phyloP scores from a whole-genome alignment of 306 rosid genomes.

The Cicer bijugum region DNA sequence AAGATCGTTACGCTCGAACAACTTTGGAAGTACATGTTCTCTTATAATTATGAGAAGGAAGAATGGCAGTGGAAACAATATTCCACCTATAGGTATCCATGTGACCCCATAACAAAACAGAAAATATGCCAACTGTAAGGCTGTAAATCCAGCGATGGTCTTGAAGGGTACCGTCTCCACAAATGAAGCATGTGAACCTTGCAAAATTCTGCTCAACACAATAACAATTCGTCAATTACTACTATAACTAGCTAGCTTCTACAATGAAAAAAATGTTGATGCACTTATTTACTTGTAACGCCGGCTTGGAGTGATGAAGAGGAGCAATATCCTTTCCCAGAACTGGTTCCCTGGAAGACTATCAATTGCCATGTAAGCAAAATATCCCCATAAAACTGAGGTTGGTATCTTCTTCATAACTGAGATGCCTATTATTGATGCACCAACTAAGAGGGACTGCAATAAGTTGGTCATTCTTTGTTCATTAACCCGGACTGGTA shows the following conservation, averaged over 20 bases:
- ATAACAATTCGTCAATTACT: not conserved
- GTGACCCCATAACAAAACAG: conserved; percentile 75
- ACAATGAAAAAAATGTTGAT: not conserved
- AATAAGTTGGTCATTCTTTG: conserved; percentile 83
- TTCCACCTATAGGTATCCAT: conserved; percentile 89
- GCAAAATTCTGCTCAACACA: conserved; percentile 66
- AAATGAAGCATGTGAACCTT: conserved; percentile 80
- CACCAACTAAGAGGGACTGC: conserved; percentile 75
- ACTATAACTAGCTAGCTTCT: not conserved
- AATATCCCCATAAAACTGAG: conserved; percentile 94
- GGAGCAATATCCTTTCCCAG: conserved; percentile 88
- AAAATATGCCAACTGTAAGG: conserved; percentile 69
- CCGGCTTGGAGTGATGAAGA: conserved; percentile 73
- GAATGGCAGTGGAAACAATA: conserved; percentile 85
- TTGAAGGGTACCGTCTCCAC: conserved; percentile 87
- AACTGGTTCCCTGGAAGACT: conserved; percentile 95
- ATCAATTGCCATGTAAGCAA: conserved; percentile 92
- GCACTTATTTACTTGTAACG: conserved; percentile 67
- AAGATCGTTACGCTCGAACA: conserved; percentile 60
- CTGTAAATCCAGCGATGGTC: conserved; percentile 71
- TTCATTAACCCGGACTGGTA: conserved; percentile 89
- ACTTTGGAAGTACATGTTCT: conserved; percentile 74
- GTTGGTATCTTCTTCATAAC: conserved; percentile 80
- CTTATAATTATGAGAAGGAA: conserved; percentile 80
- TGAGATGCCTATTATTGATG: conserved; percentile 65